Percentiles rank a stretch among this genome's conserved stretches.
These are phyloP conservation scores for Macroventuria anomochaeta DNA, from an alignment of 2,329 filamentous ascomycete species.

Conservation along the genomic window DNA sequence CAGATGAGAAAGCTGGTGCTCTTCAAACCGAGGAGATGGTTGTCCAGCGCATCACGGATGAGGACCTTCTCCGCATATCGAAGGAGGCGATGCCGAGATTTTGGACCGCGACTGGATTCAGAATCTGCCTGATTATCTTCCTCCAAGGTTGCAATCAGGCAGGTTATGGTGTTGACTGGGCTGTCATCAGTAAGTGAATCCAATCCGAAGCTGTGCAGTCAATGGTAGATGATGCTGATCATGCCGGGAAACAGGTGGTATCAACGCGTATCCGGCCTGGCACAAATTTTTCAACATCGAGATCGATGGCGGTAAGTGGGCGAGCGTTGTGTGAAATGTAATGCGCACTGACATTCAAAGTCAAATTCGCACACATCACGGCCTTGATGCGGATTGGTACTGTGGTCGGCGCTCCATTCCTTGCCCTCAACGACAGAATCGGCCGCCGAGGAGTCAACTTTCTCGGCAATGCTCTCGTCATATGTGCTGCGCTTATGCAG, in stretches of 20 bases:
- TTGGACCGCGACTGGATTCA: conserved; percentile 52
- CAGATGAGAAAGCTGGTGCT: conserved; percentile 19
- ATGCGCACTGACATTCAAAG: conserved; percentile 22
- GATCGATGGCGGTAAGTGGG: conserved; percentile 45
- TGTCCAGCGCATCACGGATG: conserved; percentile 55
- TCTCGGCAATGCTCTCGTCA: conserved; percentile 54
- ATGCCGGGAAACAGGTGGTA: conserved; percentile 33
- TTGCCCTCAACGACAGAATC: conserved; percentile 54
- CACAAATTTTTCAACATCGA: conserved; percentile 54
- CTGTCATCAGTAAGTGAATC: conserved; percentile 49
- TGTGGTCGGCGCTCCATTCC: conserved; percentile 55
- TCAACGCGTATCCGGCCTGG: conserved; percentile 54
- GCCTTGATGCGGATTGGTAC: conserved; percentile 58
- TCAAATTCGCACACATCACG: conserved; percentile 50
- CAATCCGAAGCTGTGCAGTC: neutral
- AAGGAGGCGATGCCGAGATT: conserved; percentile 49
- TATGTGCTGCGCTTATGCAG: conserved; percentile 54
- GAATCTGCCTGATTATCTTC: conserved; percentile 53
- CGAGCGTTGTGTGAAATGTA: too few relatives aligned
- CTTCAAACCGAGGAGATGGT: conserved; percentile 54
- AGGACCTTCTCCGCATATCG: conserved; percentile 54
- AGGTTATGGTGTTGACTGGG: conserved; percentile 59
- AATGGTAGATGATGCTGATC: neutral
- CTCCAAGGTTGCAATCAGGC: conserved; percentile 58
- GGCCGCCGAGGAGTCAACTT: conserved; percentile 58